Base-by-base conservation (phyloP, 139 green algal genomes). In the Penium margaritaceum region DNA sequence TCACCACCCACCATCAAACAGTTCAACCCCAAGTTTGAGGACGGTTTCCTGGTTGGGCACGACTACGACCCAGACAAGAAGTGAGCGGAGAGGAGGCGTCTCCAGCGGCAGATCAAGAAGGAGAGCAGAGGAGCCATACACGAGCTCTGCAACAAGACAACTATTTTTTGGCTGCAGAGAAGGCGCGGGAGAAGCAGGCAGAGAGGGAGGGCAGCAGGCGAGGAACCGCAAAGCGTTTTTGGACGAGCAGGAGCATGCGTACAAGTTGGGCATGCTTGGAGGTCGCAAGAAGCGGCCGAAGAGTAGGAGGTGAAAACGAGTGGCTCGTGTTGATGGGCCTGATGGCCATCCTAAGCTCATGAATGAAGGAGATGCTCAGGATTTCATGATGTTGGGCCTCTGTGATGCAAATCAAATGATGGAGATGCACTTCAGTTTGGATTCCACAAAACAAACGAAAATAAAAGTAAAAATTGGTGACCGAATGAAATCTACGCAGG, bases 11-110 rank as follows among this genome's bases (percentile, higher is more conserved):
- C 68, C 36, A 63, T 83, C 39, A 85, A 87, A 68, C 72, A 78
- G 68, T 94, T 84, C 84, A 97, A 94, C 79, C 93, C 93, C 0
- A 81, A 87, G 32, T 97, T 91, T 68, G 92, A 97, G 85, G 90
- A 95, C 24, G 85, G 91, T 61, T 93, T 67, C 78, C 32, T 9
- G 12, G 3, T 65, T 24, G 77, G 80, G 14, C 35, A 62, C 15
- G 74, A 86, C 35, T 84, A 86, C 77, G 77, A 86, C 60, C 77
- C 72, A n/a, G 77, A 84, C 69, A 15, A 53, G 2, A 77, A 84
- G 55, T 60, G 79, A 19, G 71, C 83, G 33, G 83, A 85, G 17
- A 21, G 24, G 3, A 85, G 79, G 72, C 82, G 81, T 62, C 67
- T 85, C n/a, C 38, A 76, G 46, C 64, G 44, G 67, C 55, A 83